Evolutionary conservation across 2,329 filamentous ascomycete genomes (phyloP).

Genomic region (Xylariaceae sp.): DNA sequence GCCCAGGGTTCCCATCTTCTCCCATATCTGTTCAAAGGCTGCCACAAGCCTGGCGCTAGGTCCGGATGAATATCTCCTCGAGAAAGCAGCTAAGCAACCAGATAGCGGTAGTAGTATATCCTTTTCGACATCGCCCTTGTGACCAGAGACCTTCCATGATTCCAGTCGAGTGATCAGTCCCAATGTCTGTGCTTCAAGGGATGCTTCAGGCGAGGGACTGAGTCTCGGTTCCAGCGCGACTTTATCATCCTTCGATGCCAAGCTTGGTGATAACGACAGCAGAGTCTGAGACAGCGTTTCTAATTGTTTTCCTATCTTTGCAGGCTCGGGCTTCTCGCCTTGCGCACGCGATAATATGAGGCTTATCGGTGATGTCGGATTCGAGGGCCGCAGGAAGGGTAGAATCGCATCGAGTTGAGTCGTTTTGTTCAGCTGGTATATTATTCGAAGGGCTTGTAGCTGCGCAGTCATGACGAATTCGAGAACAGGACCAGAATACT

Average conservation of each 20-base stretch:
- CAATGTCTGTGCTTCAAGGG: slow-evolving; percentile 59
- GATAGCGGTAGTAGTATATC: slow-evolving; percentile 62
- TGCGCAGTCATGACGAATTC: slow-evolving; percentile 59
- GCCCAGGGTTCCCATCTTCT: slow-evolving; percentile 35
- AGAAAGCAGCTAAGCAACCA: slow-evolving; percentile 57
- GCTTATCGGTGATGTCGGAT: slow-evolving; percentile 52
- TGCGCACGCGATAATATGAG: slow-evolving; percentile 48
- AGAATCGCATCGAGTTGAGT: slow-evolving; percentile 53
- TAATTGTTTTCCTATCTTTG: slow-evolving; percentile 60
- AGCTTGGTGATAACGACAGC: slow-evolving; percentile 60
- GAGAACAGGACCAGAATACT: slow-evolving; percentile 41
- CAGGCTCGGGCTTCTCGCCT: slow-evolving; percentile 40
- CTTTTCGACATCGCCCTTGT: slow-evolving; percentile 55
- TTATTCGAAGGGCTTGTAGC: slow-evolving; percentile 57
- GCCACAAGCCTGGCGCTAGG: slow-evolving; percentile 38
- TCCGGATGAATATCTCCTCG: slow-evolving; percentile 43
- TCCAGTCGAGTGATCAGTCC: slow-evolving; percentile 56
- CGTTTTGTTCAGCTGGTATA: slow-evolving; percentile 56
- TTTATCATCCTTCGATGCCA: slow-evolving; percentile 59
- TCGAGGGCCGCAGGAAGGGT: slow-evolving; percentile 48
- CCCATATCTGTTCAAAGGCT: slow-evolving; percentile 35
- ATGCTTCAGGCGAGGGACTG: slow-evolving; percentile 50
- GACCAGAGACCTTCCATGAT: slow-evolving; percentile 61
- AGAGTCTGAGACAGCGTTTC: slow-evolving; percentile 61
- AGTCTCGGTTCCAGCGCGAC: slow-evolving; percentile 48